These are phyloP conservation scores for Protoeuglena noctilucae DNA, from an alignment of 139 green algal genomes.

Conservation along the genomic window DNA sequence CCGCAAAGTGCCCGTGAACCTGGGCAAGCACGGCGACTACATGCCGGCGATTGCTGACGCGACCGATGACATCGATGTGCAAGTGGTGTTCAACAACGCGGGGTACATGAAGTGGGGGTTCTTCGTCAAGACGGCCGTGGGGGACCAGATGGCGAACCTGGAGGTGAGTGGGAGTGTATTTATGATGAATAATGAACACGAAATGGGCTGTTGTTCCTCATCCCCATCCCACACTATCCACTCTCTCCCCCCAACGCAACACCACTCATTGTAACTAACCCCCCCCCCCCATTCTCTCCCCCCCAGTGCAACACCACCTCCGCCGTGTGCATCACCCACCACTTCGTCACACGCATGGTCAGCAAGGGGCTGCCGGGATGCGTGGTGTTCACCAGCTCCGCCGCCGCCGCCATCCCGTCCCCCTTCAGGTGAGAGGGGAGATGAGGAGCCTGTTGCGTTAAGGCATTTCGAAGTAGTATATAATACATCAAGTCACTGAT, in stretches of 20 bases:
- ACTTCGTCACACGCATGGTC: constrained; percentile 71
- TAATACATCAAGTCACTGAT: not conserved
- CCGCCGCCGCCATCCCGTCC: constrained; percentile 57
- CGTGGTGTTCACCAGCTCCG: constrained; percentile 78
- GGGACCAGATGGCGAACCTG: constrained; percentile 60
- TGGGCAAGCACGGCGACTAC: constrained; percentile 50
- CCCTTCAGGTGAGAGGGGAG: constrained; percentile 76
- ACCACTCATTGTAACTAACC: no score
- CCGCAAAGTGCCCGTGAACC: constrained; percentile 48
- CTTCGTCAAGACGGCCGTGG: constrained; percentile 55
- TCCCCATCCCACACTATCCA: no score
- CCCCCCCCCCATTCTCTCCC: no score
- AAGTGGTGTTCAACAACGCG: constrained; percentile 83
- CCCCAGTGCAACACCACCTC: constrained; percentile 75
- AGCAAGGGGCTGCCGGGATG: constrained; percentile 56
- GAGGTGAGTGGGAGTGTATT: no score
- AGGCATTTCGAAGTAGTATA: not conserved
- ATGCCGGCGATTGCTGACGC: constrained; percentile 41
- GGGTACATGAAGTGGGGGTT: constrained; percentile 90
- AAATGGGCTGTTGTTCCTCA: no score
- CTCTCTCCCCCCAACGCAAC: no score
- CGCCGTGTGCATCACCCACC: constrained; percentile 73
- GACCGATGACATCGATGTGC: constrained; percentile 58
- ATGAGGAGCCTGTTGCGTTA: not conserved
- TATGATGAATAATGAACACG: no score